phyloP scores from a whole-genome alignment of 805 yeast species.

The Pichia gijzeniarum region DNA sequence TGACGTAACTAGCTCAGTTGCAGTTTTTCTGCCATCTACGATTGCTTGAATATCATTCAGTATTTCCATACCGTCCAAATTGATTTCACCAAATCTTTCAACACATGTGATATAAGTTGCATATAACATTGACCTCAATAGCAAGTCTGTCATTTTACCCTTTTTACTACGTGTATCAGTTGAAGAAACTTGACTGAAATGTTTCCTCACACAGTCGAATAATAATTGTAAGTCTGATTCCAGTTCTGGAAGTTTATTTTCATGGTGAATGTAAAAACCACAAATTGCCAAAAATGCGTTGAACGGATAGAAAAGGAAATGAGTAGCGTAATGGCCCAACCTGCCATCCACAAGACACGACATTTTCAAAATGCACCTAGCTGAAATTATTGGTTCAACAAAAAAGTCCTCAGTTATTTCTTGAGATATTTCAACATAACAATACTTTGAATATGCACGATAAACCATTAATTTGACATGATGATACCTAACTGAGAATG shows the following conservation, averaged over 20 bases:
- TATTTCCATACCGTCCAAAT: conserved; percentile 1
- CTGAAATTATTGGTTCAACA: conserved; percentile 20
- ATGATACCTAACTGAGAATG: conserved; percentile 23
- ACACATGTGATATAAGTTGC: conserved; percentile 15
- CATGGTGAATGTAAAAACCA: conserved; percentile 22
- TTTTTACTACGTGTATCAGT: conserved; percentile 10
- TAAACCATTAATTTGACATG: conserved; percentile 24
- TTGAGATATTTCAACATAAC: not conserved
- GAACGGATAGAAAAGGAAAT: conserved; percentile 27
- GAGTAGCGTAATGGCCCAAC: conserved; percentile 16
- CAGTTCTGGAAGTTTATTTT: conserved; percentile 8
- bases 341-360: conserved; percentile 13
- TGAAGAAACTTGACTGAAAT: conserved; percentile 13
- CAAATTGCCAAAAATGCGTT: conserved; percentile 27
- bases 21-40: conserved; percentile 1
- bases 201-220: conserved; percentile 15
- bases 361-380: conserved; percentile 23
- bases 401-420: conserved; percentile 6
- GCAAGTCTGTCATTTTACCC: conserved; percentile 17
- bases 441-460: conserved; percentile 15
- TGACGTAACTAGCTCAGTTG: not conserved
- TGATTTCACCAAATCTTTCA: conserved; percentile 5
- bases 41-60: conserved; percentile 4
- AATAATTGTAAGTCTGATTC: conserved; percentile 23
- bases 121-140: conserved; percentile 20